Conservation (phyloP, 1,139 yeast genomes). For the Blastobotrys petasosporus region DNA sequence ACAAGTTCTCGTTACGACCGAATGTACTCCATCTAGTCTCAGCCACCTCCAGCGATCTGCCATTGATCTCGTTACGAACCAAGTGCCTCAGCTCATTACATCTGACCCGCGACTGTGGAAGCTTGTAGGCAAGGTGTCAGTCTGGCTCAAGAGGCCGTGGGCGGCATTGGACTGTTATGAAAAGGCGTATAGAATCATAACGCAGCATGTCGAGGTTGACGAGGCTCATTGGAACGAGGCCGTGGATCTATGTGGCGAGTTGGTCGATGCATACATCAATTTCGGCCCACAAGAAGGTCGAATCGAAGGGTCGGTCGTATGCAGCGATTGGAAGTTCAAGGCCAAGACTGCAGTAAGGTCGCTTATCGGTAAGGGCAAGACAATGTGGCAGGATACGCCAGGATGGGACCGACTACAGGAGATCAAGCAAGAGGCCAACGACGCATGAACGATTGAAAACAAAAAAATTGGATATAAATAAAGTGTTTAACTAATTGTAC, state of each 20-base stretch:
- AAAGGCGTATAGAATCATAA: slow-evolving; percentile 73
- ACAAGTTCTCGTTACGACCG: slow-evolving; percentile 52
- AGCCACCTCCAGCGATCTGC: slow-evolving; percentile 52
- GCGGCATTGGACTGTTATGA: slow-evolving; percentile 79
- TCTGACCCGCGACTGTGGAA: slow-evolving; percentile 77
- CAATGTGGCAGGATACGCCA: slow-evolving; percentile 70
- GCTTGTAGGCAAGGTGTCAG: slow-evolving; percentile 71
- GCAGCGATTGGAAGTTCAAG: slow-evolving; percentile 88
- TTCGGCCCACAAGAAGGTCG: slow-evolving; percentile 85
- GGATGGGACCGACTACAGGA: slow-evolving; percentile 66
- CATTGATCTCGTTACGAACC: slow-evolving; percentile 59
- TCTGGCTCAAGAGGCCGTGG: slow-evolving; percentile 90
- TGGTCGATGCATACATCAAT: slow-evolving; percentile 82
- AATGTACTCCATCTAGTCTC: slow-evolving; percentile 30
- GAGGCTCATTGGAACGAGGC: slow-evolving; percentile 71
- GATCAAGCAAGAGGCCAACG: slow-evolving; percentile 36
- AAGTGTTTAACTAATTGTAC: too few species aligned
- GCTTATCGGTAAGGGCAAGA: slow-evolving; percentile 72
- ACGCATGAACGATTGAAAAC: neutral
- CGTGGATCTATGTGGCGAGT: slow-evolving; percentile 70
- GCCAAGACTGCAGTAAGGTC: slow-evolving; percentile 67
- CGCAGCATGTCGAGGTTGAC: slow-evolving; percentile 33
- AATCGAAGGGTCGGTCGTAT: slow-evolving; percentile 75
- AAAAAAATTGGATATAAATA: too few species aligned
- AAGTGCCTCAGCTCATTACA: slow-evolving; percentile 63